Base-by-base conservation (phyloP, 139 green algal species). In the Pleodorina starrii region DNA sequence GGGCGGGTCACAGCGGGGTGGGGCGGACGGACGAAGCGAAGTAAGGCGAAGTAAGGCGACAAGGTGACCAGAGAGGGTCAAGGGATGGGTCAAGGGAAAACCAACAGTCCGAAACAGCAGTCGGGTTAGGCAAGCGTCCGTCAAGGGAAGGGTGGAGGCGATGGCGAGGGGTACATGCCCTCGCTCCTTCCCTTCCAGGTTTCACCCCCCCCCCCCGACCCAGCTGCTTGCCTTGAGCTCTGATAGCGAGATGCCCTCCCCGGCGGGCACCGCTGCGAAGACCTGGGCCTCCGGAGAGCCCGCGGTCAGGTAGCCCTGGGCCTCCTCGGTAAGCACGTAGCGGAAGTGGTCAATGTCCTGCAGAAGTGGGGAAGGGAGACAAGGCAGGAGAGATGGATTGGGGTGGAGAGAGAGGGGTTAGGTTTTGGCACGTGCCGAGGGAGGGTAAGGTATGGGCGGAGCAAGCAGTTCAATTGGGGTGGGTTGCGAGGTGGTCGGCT, bases 251-350 rank as follows among this genome's bases (percentile, higher is more conserved):
- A 98, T 93, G 69, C 98, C 98, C 19, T 96, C 93, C 25, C 74
- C 74, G 9, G 78, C 80, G 0, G 93, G 90, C 9, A 99, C 91
- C 1, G 93, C 94, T 12, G 90, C 85, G 87, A 98, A 98, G 10
- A 99, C 93, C 85, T 98, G 95, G 3, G 87, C 96, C 89, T 99
- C 98, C 25, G 98, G 96, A 1, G 96, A 97, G 7, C 94, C 96
- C 16, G 76, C 79, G 1, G 59, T 83, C 25, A 98, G 44, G 90
- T 98, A 99, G 1, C 29, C 46, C 72, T 94, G 23, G 0, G 93
- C 95, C 81, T 99, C 97, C 2, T 93, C 92, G 0, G 96, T 99
- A n/a, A 99, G 93, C 5, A 83, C 90, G 50, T 92, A 96, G 54
- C 90, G 84, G 23, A 90, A 95, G 84, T 97, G 95, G 29, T 94